Percentiles rank a stretch among this genome's conserved stretches.
Conservation (phyloP, 2,329 filamentous ascomycete genomes). For the Penicillium glabrum region DNA sequence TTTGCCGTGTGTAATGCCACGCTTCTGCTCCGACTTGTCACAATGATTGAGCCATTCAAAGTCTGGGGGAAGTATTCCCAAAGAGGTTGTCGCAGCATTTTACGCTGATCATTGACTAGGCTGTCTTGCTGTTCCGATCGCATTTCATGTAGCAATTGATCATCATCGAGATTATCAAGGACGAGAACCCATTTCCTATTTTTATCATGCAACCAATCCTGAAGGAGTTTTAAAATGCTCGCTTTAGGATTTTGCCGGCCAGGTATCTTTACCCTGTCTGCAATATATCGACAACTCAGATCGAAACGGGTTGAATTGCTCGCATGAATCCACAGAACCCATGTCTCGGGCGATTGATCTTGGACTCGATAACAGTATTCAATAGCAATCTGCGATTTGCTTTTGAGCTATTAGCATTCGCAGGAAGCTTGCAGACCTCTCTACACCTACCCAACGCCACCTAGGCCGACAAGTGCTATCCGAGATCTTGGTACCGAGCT, state of each 20-base stretch:
- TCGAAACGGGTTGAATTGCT: conserved; percentile 24
- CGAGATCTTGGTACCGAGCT: too few relatives aligned
- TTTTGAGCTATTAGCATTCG: too few relatives aligned
- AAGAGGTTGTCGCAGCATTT: not conserved
- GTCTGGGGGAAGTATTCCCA: conserved; percentile 14
- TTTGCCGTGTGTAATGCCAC: conserved; percentile 7
- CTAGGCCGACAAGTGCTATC: too few relatives aligned
- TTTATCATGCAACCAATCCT: conserved; percentile 20
- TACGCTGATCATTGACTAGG: not conserved
- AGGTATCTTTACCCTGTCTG: not conserved
- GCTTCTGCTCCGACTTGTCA: conserved; percentile 16
- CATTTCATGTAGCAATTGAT: conserved; percentile 8
- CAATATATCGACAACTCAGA: not conserved
- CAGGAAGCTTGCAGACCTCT: too few relatives aligned
- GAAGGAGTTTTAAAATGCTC: conserved; percentile 32
- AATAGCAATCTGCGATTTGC: conserved; percentile 25
- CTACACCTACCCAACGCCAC: too few relatives aligned
- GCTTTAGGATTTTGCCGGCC: conserved; percentile 29
- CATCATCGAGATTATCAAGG: conserved; percentile 28
- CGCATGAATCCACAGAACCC: conserved; percentile 41
- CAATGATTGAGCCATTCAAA: conserved; percentile 13
- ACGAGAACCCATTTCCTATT: conserved; percentile 24
- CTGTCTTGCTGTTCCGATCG: not conserved
- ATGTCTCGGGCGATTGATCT: conserved; percentile 26
- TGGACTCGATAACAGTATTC: conserved; percentile 35